Base-by-base conservation (phyloP, 179 eudicot species). In the Gypsophila paniculata region DNA sequence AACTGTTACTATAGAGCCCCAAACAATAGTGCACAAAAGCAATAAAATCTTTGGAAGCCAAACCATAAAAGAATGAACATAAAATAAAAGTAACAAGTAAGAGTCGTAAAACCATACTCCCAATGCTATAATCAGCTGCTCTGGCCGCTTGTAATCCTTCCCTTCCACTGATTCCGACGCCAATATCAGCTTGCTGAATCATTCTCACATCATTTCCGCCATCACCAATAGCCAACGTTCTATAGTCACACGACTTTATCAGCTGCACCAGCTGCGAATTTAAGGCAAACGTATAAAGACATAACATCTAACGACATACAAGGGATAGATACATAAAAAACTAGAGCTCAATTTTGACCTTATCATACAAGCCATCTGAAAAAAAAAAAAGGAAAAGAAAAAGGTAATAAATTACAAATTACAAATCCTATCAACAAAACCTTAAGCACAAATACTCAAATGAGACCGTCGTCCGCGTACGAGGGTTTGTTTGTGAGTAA, bases 81-180 rank as follows among this genome's bases (percentile, higher is more conserved):
- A 66, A n/a, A 75, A 36, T 8, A 71, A 19, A 67, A 71, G 21
- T 39, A 34, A 68, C 73, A 26, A 59, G 23, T 4, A 66, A 11
- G 38, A 68, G 15, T 72, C 1, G 21, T 34, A 34, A 59, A 66
- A 65, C 67, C 97, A 76, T 81, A 95, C 99, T 95, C 64, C 99
- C 99, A 77, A 95, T 92, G 65, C 99, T 95, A 83, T 95, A 95
- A 83, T 94, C 99, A 73, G 99, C 99, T 81, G 99, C 99, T 78
- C 99, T 89, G 49, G 99, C 97, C 44, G 99, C 99, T 74, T 94
- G 97, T 77, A 94, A 77, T 80, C 99, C 99, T 87, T 91, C 99
- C 80, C 97, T 85, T 39, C 99, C 99, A 76, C 99, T 94, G 74
- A 94, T 94, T 74, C 99, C 99, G 76, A 94, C 99, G 77, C 99